Percentiles rank a stretch among this genome's conserved stretches.
Evolutionary conservation across 441 rosid species (phyloP).

Genomic region (Pelargonium fulgidum): DNA sequence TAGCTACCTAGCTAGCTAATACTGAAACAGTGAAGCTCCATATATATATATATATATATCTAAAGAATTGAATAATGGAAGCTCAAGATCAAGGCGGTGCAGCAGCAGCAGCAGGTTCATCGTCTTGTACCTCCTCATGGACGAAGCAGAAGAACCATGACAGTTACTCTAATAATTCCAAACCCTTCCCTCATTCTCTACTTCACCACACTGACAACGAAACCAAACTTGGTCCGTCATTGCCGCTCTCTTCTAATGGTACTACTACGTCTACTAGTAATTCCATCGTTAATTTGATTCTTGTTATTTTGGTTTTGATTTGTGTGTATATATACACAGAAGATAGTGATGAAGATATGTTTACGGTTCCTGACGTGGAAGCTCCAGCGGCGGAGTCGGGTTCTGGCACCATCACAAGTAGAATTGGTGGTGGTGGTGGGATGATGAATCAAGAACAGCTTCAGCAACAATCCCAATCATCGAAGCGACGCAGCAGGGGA

Average conservation of each 20-base stretch:
- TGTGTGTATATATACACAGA: constrained; percentile 22
- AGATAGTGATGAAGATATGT: constrained; percentile 63
- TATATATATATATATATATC: too few relatives aligned
- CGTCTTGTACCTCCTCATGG: constrained; percentile 14
- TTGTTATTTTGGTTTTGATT: too few relatives aligned
- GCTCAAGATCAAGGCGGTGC: background rate
- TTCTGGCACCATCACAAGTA: background rate
- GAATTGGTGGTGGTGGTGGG: too few relatives aligned
- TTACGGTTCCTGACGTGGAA: constrained; percentile 62
- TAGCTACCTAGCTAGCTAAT: too few relatives aligned
- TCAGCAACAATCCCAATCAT: constrained; percentile 10
- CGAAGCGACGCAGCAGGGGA: constrained; percentile 38
- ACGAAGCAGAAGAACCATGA: constrained; percentile 3
- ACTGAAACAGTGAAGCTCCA: too few relatives aligned
- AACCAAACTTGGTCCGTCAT: constrained; percentile 35
- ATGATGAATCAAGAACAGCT: too few relatives aligned
- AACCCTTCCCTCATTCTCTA: constrained; percentile 11
- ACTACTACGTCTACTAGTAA: background rate
- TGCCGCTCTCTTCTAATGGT: background rate
- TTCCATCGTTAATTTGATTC: too few relatives aligned
- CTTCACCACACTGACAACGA: constrained; percentile 21
- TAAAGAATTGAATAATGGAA: too few relatives aligned
- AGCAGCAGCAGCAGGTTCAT: background rate
- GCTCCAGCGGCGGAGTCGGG: constrained; percentile 18
- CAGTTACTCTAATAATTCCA: background rate